phyloP scores from a whole-genome alignment of 2,329 filamentous ascomycete species.

The Monosporascus sp. region DNA sequence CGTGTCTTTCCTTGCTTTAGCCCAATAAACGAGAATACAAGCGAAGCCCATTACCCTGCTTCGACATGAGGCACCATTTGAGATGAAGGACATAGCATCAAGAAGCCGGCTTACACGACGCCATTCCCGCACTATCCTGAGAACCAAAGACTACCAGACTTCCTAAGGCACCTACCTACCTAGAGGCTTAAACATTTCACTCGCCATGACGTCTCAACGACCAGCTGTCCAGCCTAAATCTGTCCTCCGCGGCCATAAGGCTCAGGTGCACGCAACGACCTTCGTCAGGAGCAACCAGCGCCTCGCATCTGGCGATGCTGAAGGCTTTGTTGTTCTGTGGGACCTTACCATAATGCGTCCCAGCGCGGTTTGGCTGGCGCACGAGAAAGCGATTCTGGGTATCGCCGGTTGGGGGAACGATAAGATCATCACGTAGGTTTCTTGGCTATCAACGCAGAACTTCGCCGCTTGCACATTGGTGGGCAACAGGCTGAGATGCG shows the following conservation, averaged over 20 bases:
- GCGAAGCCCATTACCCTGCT: no score
- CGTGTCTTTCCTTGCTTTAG: no score
- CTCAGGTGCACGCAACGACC: constrained; percentile 70
- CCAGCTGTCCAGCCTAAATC: constrained; percentile 43
- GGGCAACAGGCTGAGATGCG: constrained; percentile 8
- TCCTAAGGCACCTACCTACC: background rate
- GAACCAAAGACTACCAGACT: no score
- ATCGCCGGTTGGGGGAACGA: constrained; percentile 67
- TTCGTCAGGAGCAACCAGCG: constrained; percentile 72
- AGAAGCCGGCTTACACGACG: no score
- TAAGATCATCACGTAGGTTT: constrained; percentile 74
- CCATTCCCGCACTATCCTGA: no score
- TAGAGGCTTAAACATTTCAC: background rate
- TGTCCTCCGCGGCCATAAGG: constrained; percentile 80
- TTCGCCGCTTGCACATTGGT: background rate
- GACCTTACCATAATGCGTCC: constrained; percentile 76
- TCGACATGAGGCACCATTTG: no score
- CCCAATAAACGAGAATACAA: no score
- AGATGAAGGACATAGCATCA: no score
- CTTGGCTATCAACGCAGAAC: constrained; percentile 6
- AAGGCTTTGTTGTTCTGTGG: constrained; percentile 87
- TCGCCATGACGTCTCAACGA: constrained; percentile 17
- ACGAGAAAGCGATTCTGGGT: constrained; percentile 71
- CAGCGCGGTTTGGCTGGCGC: constrained; percentile 79
- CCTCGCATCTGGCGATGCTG: constrained; percentile 80